Base-by-base conservation (phyloP, 208 protist species). In the Trypanosoma mega region DNA sequence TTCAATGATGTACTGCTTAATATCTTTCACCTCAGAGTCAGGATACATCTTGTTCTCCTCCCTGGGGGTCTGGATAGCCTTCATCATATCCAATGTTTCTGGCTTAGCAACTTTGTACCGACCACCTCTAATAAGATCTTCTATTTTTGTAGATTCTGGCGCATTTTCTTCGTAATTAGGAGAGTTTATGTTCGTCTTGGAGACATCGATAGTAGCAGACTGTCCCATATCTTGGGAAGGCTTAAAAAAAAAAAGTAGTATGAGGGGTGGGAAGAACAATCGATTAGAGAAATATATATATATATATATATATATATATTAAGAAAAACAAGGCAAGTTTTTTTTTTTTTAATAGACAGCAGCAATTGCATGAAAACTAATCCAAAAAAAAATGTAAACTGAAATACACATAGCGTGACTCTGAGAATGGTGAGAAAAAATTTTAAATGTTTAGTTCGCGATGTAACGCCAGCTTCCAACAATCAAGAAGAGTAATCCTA, bases 1-100 rank as follows among this genome's bases (percentile, higher is more conserved):
- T 52, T 93, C 86, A 39, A 86, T 86, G 29, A 93, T 87, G 56
- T 93, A 93, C 71, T 86, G 75, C 49, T 74, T 79, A n/a, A 93
- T 37, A 45, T 90, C 78, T 24, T 82, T 85, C 1, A 90, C 67
- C 16, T 87, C 76, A 6, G 86, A 85, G 49, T 90, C 82, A 6
- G 82, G 86, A 53, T 85, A 85, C 60, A 84, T 80, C 48, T 84
- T 87, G 50, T 76, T 76, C 0, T 61, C 63, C 30, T 86, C 81
- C 1, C 72, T 75, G 39, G 68, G 46, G 0, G 64, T 60, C 50
- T 89, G 80, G 33, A 93, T 87, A 34, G 80, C 78, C 45, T 81
- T 74, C 80, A 93, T 87, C 80, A 93, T 88, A 27, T 90, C 72
- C 9, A 93, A 47, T 0, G 86, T 93, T 64, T 89, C 76, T 4